Conservation (phyloP, 306 rosid species). For the Echinosophora koreensis region DNA sequence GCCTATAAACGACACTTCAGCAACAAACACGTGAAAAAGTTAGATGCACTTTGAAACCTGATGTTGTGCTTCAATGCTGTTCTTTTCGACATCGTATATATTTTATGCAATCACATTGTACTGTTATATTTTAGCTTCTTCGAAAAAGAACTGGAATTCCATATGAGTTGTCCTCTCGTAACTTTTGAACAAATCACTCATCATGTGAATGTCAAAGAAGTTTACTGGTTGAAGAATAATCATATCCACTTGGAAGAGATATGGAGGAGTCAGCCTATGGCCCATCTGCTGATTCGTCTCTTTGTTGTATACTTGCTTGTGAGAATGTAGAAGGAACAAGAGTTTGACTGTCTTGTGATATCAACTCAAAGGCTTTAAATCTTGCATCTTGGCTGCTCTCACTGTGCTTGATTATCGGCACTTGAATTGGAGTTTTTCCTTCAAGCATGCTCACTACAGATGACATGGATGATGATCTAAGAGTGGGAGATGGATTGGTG, state of each 20-base stretch:
- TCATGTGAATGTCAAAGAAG: conserved; percentile 38
- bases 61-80: not conserved
- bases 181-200: not conserved
- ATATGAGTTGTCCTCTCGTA: not conserved
- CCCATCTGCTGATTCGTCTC: conserved; percentile 52
- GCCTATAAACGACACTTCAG: not conserved
- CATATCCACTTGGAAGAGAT: conserved; percentile 53
- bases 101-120: not conserved
- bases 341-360: conserved; percentile 65
- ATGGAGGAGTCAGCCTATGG: conserved; percentile 66
- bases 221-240: conserved; percentile 44
- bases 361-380: conserved; percentile 65
- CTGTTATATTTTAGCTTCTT: not conserved
- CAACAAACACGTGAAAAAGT: not conserved
- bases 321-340: conserved; percentile 51
- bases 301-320: conserved; percentile 48
- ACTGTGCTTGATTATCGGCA: conserved; percentile 51
- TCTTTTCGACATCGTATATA: not conserved
- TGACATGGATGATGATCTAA: conserved; percentile 82
- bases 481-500: conserved; percentile 82
- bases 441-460: conserved; percentile 87
- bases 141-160: not conserved
- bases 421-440: conserved; percentile 65
- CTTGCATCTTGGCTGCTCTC: conserved; percentile 49
- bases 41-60: not conserved